Evolutionary conservation across 257 asterid species (phyloP).

Genomic region (Nyctanthes arbortristis): DNA sequence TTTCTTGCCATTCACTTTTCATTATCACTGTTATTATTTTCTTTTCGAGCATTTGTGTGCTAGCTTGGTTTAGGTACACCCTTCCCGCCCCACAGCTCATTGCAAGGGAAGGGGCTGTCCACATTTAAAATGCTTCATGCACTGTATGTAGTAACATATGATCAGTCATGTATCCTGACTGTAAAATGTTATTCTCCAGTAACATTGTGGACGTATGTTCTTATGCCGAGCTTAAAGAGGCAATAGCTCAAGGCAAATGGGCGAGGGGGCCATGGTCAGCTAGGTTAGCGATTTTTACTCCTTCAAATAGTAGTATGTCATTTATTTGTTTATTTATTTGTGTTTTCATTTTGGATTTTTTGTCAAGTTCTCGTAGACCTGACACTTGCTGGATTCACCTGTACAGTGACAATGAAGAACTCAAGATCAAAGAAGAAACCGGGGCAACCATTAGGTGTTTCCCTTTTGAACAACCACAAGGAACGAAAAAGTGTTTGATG

Average conservation of each 20-base stretch:
- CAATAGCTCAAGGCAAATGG: conserved; percentile 91
- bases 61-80: not conserved
- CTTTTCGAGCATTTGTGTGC: too few relatives aligned
- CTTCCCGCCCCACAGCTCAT: not conserved
- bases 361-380: not conserved
- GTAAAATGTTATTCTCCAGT: conserved; percentile 36
- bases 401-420: conserved; percentile 74
- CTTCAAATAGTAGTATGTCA: too few relatives aligned
- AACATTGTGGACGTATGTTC: conserved; percentile 90
- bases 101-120: not conserved
- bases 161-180: conserved; percentile 27
- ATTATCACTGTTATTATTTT: not conserved
- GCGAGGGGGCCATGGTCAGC: conserved; percentile 99
- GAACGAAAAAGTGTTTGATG: conserved; percentile 78
- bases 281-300: conserved; percentile 45
- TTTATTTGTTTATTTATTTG: not conserved
- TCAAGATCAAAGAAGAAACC: conserved; percentile 88
- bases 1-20: not conserved
- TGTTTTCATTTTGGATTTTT: not conserved
- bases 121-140: not conserved
- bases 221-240: conserved; percentile 87
- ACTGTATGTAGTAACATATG: conserved; percentile 5
- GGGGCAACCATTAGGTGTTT: conserved; percentile 95
- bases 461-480: conserved; percentile 90
- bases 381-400: conserved; percentile 10